Evolutionary conservation across 202 grass and related monocot genomes (phyloP).

Genomic region (Zizania palustris): DNA sequence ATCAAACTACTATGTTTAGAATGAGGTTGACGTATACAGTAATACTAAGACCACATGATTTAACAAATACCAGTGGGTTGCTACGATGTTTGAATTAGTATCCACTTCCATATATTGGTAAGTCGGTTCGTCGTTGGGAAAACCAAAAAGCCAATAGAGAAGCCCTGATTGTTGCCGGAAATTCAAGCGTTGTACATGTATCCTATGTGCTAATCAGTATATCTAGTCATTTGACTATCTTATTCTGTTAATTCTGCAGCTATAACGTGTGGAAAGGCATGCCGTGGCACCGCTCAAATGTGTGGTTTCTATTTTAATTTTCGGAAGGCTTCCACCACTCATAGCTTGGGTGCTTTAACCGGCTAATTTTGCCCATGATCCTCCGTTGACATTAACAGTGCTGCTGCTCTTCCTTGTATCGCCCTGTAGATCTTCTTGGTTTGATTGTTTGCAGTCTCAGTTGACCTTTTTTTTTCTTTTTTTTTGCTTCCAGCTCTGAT

Average conservation of each 20-base stretch:
- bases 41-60: constrained; percentile 10
- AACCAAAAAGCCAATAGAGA: neutral
- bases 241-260: constrained; percentile 10
- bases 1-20: neutral
- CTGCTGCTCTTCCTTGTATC: neutral
- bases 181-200: neutral
- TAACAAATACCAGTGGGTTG: neutral
- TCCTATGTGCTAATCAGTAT: neutral
- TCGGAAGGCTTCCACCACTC: neutral
- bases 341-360: neutral
- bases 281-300: neutral
- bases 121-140: neutral
- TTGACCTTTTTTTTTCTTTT: neutral
- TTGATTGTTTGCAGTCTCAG: neutral
- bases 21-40: neutral
- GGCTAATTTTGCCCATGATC: neutral
- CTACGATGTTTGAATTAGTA: neutral
- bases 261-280: neutral
- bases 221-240: constrained; percentile 15
- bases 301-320: neutral
- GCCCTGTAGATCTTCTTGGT: neutral
- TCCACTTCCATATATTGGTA: neutral
- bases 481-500: neutral
- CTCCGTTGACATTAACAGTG: neutral
- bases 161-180: neutral